Evolutionary conservation across 2,329 filamentous ascomycete species (phyloP).

Genomic region (Stromatinia cepivora): DNA sequence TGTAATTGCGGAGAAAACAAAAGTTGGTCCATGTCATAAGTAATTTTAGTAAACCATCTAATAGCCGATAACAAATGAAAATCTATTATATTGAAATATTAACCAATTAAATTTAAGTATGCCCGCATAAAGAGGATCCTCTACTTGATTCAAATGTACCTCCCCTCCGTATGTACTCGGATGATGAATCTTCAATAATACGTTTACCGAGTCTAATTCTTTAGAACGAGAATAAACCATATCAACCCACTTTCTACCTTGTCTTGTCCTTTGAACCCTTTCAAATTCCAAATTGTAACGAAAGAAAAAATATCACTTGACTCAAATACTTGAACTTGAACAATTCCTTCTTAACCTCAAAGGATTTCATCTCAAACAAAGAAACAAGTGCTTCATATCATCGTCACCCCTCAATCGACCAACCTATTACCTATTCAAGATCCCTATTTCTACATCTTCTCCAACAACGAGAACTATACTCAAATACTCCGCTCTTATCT

Average conservation of each 20-base stretch:
- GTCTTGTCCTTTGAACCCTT: not conserved
- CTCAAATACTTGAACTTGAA: not conserved
- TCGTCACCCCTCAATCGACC: not conserved
- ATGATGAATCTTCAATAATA: not conserved
- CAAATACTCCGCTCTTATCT: not conserved
- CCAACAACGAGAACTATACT: slow-evolving; percentile 2
- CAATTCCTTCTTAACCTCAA: not conserved
- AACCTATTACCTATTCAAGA: not conserved
- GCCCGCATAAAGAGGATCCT: not conserved
- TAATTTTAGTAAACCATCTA: not conserved
- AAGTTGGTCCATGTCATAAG: not conserved
- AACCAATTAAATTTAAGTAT: not conserved
- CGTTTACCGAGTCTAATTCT: not conserved
- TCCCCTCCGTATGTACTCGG: not conserved
- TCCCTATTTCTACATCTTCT: not conserved
- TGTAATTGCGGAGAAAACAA: slow-evolving; percentile 19
- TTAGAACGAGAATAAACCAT: slow-evolving; percentile 1
- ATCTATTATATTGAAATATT: not conserved
- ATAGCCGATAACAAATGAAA: slow-evolving; percentile 10
- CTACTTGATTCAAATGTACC: not conserved
- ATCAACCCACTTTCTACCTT: not conserved
- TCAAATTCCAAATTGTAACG: not conserved
- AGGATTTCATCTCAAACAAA: slow-evolving; percentile 7
- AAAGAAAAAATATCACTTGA: slow-evolving; percentile 3
- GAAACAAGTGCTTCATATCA: not conserved